Evolutionary conservation across 768 basidiomycete genomes (phyloP), one percentile per base, ranked within the genome.

Genomic region (Jaapia argillacea): DNA sequence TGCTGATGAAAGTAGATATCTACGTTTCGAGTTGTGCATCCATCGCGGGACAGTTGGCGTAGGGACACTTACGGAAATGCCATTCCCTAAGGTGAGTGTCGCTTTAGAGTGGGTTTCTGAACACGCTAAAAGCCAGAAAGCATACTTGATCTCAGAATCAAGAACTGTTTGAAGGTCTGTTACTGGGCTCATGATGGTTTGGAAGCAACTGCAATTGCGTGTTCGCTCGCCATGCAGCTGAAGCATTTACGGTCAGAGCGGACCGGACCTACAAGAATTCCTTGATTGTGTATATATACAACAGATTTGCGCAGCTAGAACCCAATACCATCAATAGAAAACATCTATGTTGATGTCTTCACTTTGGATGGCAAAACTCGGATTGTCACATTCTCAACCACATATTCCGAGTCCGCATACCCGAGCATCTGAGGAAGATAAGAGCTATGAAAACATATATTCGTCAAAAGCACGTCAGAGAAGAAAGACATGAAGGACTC

Each of bases 371-470:
- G 73, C 7, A 72, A 68, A 33, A 77, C 58, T 42, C 82, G 72
- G 42, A 94, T 84, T 2, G 87, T 90, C 54, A 96, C 81, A 55
- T 92, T 89, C 57, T 98, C 96, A 4, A 94, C 93, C 39, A 98
- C 92, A 64, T 98, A 87, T 59, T 98, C 96, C 22, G 89, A 86
- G 57, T 99, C 96, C 12, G 86, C 87, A 60, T 99, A 98, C 2
- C 92, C 94, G 39, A 99, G 61, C 4, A 92, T 54, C 46, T 80
- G 75, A 6, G 82, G 67, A 28, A 99, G 78, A 41, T 85, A 73
- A 1, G 88, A 81, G 51, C 94, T 98, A 57, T 4, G n/a, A 42
- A 48, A 41, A 38, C 1, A 45, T 24, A 23, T 41, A 45, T 52
- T 42, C 51, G 47, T 50, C 46, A 44, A 44, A 43, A 43, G 45